Evolutionary conservation across 345 rosid genomes (phyloP), one percentile per base, ranked within the genome.

Genomic region (Acer negundo): DNA sequence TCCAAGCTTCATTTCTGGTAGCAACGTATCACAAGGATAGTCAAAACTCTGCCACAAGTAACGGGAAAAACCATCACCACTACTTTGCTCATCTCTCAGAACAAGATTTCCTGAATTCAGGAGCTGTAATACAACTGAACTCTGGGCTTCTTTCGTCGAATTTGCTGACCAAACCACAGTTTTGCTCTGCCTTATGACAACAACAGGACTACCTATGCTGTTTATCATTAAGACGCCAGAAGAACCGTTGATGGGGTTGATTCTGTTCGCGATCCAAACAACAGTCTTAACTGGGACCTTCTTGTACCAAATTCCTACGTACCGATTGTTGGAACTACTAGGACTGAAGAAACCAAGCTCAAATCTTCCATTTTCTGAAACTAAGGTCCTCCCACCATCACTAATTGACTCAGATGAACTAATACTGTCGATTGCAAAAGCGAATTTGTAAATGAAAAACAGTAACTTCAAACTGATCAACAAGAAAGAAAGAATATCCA

Each of bases 251-350:
- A 90, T 78, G 6, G 90, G 87, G 22, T 44, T 58, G 64, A 73
- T 79, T 73, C 90, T 53, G 67, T 90, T 86, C 20, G 91, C 90
- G 3, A 86, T 87, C 90, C 93, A 90, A 6, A 90, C 93, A 40
- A 85, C 81, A 3, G 87, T 85, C 69, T 40, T 65, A 0, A 1
- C 78, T 5, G 84, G 76, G 65, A 87, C 77, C 8, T 79, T 77
- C 78, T 82, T 85, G 82, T 81, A 88, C 28, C 28, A 26, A 26
- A 26, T 26, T 26, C 28, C 28, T 26, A 26, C 28, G 2, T 26
- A 26, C 28, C 28, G 28, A 26, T 26, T 26, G 2, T 26, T 26
- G 2, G 28, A 26, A 26, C 28, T 26, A 26, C 28, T 2, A 26
- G 28, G 28, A 26, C 28, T 26, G 28, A 26, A 26, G 28, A 26